phyloP scores from a whole-genome alignment of 2,329 filamentous ascomycete genomes.

The Xylaria sp. region DNA sequence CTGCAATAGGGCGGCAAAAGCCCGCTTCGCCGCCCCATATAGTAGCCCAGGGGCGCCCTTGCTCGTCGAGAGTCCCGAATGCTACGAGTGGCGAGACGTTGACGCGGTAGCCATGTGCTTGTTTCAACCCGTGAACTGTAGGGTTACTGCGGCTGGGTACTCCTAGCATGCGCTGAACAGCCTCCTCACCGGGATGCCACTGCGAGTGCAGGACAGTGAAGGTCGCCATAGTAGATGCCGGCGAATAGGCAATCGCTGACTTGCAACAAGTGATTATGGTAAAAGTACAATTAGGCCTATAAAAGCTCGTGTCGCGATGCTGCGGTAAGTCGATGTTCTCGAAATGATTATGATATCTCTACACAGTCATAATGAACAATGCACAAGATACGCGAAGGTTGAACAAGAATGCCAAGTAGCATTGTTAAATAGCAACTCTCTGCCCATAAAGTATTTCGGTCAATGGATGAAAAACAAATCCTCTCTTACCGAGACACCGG shows the following conservation, averaged over 20 bases:
- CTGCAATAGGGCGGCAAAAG: slow-evolving; percentile 72
- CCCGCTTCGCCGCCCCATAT: slow-evolving; percentile 80
- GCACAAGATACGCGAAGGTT: background rate
- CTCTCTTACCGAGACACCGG: background rate
- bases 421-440: background rate
- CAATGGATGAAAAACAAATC: background rate
- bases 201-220: slow-evolving; percentile 38
- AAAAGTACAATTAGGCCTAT: background rate
- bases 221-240: slow-evolving; percentile 40
- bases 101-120: slow-evolving; percentile 69
- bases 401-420: background rate
- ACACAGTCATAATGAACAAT: background rate
- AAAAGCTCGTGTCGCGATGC: no score
- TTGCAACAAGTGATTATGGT: background rate
- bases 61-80: slow-evolving; percentile 75
- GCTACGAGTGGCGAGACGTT: slow-evolving; percentile 74
- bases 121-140: slow-evolving; percentile 71
- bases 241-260: background rate
- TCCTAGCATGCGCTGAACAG: slow-evolving; percentile 71
- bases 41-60: slow-evolving; percentile 78
- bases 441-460: background rate
- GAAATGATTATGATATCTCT: background rate
- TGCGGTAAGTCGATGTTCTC: background rate
- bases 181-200: slow-evolving; percentile 75
- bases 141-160: slow-evolving; percentile 72